Percentiles rank a stretch among this genome's conserved stretches.
Conservation (phyloP, 305 asterid species). For the Vinca major region DNA sequence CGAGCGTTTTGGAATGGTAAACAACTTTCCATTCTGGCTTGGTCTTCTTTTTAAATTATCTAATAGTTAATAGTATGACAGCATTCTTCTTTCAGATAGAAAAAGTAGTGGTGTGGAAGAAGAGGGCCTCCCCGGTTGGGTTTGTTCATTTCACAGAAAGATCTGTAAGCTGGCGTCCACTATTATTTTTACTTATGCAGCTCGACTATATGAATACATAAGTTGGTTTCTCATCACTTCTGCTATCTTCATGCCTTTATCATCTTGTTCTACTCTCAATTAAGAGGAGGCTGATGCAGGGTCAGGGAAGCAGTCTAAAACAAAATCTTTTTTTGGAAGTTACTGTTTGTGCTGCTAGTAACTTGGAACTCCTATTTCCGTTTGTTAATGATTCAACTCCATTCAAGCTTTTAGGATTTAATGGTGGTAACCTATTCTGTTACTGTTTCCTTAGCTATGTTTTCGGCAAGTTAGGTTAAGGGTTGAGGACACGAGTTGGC, state of each 20-base stretch:
- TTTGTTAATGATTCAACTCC: no score
- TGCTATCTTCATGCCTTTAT: no score
- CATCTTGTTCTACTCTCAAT: background rate
- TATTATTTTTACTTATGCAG: background rate
- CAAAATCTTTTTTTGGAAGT: no score
- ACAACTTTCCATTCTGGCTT: constrained; percentile 10
- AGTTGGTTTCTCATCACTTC: background rate
- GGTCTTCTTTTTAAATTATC: constrained; percentile 11
- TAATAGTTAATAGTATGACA: constrained; percentile 17
- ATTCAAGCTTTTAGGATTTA: no score
- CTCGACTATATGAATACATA: background rate
- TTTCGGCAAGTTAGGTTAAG: no score
- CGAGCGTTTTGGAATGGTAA: constrained; percentile 81
- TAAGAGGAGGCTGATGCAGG: no score
- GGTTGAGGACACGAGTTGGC: no score
- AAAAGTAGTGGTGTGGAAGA: constrained; percentile 61
- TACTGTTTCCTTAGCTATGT: no score
- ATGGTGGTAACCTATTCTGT: no score
- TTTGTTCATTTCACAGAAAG: constrained; percentile 73
- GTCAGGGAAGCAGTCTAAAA: no score
- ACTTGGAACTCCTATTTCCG: no score
- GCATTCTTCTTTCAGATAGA: constrained; percentile 59
- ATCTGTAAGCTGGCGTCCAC: constrained; percentile 40
- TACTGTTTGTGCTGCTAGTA: no score
- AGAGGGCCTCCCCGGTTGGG: constrained; percentile 51